Percentiles rank a stretch among this genome's conserved stretches.
These are phyloP conservation scores for Rhodosporidiobolus odoratus DNA, from an alignment of 768 basidiomycete species.

Conservation along the genomic window DNA sequence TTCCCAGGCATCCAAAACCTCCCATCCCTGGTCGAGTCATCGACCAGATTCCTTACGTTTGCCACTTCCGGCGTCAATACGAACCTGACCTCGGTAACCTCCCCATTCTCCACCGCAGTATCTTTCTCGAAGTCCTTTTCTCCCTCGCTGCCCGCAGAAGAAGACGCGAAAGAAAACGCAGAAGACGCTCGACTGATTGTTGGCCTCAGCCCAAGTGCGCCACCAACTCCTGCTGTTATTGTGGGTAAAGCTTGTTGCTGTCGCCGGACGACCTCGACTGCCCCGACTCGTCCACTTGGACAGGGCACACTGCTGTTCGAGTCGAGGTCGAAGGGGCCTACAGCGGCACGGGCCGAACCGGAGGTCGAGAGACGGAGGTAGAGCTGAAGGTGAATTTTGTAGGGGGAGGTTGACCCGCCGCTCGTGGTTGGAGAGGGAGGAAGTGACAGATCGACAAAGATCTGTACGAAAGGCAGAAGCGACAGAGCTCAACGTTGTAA, in stretches of 20 bases:
- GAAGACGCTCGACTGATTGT: background rate
- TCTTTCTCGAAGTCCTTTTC: background rate
- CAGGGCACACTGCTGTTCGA: background rate
- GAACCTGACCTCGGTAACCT: conserved; percentile 3
- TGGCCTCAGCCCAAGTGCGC: background rate
- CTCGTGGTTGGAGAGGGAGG: background rate
- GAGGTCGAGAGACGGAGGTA: conserved; percentile 14
- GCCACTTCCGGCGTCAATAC: background rate
- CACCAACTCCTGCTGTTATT: background rate
- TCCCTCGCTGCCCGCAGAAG: too few relatives aligned
- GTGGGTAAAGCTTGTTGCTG: background rate
- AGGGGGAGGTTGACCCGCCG: background rate
- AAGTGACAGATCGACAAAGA: conserved; percentile 12
- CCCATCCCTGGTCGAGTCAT: conserved; percentile 2
- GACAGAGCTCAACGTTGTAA: background rate
- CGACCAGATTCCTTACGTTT: conserved; percentile 2
- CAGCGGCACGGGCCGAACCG: background rate
- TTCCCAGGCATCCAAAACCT: conserved; percentile 4
- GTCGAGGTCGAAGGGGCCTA: conserved; percentile 19
- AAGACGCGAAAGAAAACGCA: too few relatives aligned
- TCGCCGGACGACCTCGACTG: conserved; percentile 4
- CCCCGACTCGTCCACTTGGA: background rate
- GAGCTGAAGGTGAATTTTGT: conserved; percentile 2
- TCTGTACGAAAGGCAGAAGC: background rate
- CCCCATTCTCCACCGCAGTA: background rate